A percentile compares a stretch with the other conserved stretches of the same genome.
These are phyloP conservation scores for Fusarium nisikadoi DNA, from an alignment of 2,329 filamentous ascomycete genomes.

Conservation along the genomic window DNA sequence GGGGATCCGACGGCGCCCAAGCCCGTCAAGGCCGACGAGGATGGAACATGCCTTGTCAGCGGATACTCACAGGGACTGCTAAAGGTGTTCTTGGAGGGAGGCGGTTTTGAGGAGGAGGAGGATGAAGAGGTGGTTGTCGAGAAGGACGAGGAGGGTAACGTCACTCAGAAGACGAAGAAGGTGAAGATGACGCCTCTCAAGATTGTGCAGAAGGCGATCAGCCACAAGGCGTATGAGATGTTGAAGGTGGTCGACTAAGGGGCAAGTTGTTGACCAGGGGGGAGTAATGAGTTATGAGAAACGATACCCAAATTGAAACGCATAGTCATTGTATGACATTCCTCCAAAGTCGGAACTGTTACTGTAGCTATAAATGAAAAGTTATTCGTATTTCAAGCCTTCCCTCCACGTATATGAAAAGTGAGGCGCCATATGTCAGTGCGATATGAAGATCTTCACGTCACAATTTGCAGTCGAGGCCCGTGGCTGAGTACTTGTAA, in stretches of 20 bases:
- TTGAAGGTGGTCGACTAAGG: conserved; percentile 63
- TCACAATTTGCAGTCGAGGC: not conserved
- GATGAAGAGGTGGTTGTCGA: conserved; percentile 50
- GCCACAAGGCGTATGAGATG: conserved; percentile 66
- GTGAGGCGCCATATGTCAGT: not conserved
- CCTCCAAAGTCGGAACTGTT: not conserved
- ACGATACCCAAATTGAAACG: conserved; percentile 34
- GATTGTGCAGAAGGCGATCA: conserved; percentile 61
- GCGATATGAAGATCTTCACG: not conserved
- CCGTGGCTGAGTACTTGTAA: accelerated
- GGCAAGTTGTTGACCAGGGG: not conserved
- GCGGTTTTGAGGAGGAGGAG: conserved; percentile 57
- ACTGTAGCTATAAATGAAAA: not conserved
- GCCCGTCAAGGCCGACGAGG: conserved; percentile 58
- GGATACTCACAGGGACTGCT: conserved; percentile 68
- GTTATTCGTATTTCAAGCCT: too few relatives aligned
- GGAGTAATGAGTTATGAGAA: conserved; percentile 15
- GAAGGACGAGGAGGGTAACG: conserved; percentile 40
- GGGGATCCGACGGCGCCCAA: conserved; percentile 55
- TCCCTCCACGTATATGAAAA: accelerated
- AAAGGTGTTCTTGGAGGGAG: conserved; percentile 65
- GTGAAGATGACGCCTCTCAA: conserved; percentile 56
- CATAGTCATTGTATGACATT: not conserved
- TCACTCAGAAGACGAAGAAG: conserved; percentile 46
- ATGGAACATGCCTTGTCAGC: conserved; percentile 61